Percentiles rank a stretch among this genome's conserved stretches.
Evolutionary conservation across 306 rosid genomes (phyloP).

Genomic region (Sophora flavescens): DNA sequence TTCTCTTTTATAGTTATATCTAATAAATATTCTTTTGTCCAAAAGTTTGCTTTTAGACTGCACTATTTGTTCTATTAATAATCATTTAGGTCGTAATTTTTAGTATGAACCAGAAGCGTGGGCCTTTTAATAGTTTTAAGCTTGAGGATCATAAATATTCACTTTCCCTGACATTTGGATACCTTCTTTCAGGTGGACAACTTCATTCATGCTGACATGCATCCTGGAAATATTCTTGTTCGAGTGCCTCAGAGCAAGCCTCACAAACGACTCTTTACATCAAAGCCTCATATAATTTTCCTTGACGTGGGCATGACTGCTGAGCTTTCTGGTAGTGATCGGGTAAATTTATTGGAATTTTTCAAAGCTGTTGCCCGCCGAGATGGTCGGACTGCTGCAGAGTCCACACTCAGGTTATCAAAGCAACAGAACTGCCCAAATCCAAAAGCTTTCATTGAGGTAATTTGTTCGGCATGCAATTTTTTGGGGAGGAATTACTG

Average conservation of each 20-base stretch:
- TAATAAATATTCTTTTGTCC: not conserved
- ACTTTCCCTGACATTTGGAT: constrained; percentile 37
- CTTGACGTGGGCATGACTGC: constrained; percentile 97
- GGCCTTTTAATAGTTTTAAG: constrained; percentile 2
- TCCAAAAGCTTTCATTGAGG: constrained; percentile 86
- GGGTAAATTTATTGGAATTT: constrained; percentile 77
- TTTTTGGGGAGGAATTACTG: constrained; percentile 1
- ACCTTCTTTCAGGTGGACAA: constrained; percentile 82
- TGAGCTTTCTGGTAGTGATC: constrained; percentile 81
- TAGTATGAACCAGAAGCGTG: not conserved
- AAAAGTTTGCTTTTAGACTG: not conserved
- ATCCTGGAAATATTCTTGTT: constrained; percentile 95
- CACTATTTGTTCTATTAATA: constrained; percentile 12
- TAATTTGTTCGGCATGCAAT: constrained; percentile 38
- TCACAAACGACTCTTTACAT: constrained; percentile 68
- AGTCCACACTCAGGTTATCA: constrained; percentile 76
- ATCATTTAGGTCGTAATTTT: not conserved
- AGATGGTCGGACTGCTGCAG: constrained; percentile 90
- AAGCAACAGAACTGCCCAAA: constrained; percentile 86
- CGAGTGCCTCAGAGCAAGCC: constrained; percentile 66
- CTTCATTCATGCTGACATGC: constrained; percentile 94
- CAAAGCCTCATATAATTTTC: constrained; percentile 90
- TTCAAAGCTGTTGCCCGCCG: constrained; percentile 86
- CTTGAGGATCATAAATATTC: constrained; percentile 21
- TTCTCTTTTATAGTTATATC: not conserved